Percentiles rank a stretch among this genome's conserved stretches.
Conservation (phyloP, 108 stramenopile genomes). For the Nitzschia palea region DNA sequence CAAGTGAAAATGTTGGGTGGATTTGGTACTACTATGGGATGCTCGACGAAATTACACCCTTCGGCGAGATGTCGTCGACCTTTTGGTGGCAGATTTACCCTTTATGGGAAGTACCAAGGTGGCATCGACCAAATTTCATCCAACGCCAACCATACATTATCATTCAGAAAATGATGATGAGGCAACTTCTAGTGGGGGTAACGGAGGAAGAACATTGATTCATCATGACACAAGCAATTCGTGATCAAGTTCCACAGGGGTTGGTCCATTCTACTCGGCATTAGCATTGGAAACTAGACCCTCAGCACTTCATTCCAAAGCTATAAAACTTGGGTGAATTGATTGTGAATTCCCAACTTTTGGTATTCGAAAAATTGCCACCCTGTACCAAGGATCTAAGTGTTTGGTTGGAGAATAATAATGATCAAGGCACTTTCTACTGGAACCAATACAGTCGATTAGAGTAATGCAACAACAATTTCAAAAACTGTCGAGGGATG, state of each 20-base stretch:
- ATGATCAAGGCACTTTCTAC: too few relatives aligned
- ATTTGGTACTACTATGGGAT: conserved; percentile 50
- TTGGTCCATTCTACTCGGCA: conserved; percentile 15
- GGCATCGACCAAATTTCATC: conserved; percentile 30
- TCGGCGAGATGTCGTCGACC: conserved; percentile 42
- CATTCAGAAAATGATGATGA: too few relatives aligned
- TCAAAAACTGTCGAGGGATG: too few relatives aligned
- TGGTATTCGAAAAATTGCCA: conserved; percentile 17
- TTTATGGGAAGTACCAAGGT: conserved; percentile 37
- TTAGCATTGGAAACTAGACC: conserved; percentile 8
- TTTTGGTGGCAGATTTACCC: conserved; percentile 41
- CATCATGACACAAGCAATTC: conserved; percentile 28
- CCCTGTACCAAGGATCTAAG: conserved; percentile 37
- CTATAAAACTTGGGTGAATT: conserved; percentile 43
- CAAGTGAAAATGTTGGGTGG: too few relatives aligned
- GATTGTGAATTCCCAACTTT: conserved; percentile 27
- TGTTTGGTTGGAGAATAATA: conserved; percentile 25
- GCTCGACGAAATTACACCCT: conserved; percentile 40
- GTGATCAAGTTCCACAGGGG: conserved; percentile 39
- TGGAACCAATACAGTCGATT: too few relatives aligned
- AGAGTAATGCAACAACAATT: too few relatives aligned
- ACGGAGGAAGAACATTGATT: conserved; percentile 25
- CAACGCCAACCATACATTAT: too few relatives aligned
- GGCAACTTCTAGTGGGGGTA: too few relatives aligned
- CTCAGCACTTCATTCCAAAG: not conserved